Percentiles rank a stretch among this genome's conserved stretches.
These are phyloP conservation scores for Mycena maculata DNA, from an alignment of 768 basidiomycete genomes.

Conservation along the genomic window DNA sequence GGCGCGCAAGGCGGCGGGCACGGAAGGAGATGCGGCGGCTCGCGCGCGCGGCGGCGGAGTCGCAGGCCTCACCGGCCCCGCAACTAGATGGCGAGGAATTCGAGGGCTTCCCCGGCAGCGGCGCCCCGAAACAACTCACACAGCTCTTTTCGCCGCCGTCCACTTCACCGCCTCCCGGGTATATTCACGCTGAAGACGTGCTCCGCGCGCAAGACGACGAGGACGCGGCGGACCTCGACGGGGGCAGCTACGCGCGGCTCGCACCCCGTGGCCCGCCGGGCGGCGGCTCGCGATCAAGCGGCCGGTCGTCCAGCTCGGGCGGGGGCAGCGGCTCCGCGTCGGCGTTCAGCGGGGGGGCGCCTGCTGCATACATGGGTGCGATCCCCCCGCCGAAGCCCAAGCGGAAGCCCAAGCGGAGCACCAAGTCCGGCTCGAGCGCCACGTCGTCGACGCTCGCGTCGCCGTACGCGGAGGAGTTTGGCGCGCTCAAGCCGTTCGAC, in stretches of 20 bases:
- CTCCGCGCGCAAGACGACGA: slow-evolving; percentile 1
- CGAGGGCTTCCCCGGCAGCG: slow-evolving; percentile 7
- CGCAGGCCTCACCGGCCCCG: too few species aligned
- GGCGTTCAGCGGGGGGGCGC: neutral
- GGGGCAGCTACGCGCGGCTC: neutral
- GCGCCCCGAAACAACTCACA: too few species aligned
- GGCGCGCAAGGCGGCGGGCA: slow-evolving; percentile 8
- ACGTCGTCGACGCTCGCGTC: slow-evolving; percentile 19
- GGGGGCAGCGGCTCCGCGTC: neutral
- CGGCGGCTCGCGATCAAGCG: neutral
- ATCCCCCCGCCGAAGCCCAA: too few species aligned
- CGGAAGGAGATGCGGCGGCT: slow-evolving; percentile 25
- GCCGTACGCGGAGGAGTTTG: neutral
- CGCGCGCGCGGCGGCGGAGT: neutral
- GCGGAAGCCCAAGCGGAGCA: neutral
- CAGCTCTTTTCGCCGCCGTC: too few species aligned
- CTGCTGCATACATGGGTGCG: too few species aligned
- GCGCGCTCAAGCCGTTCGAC: neutral
- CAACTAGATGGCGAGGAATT: neutral
- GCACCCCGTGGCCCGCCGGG: neutral
- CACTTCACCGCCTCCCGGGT: neutral
- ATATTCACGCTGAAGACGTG: too few species aligned
- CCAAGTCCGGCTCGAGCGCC: slow-evolving; percentile 5
- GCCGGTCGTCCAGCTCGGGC: neutral
- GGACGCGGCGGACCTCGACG: slow-evolving; percentile 18